Base-by-base conservation (phyloP, 371 early-diverging fungal species). In the Scutellospora calospora region DNA sequence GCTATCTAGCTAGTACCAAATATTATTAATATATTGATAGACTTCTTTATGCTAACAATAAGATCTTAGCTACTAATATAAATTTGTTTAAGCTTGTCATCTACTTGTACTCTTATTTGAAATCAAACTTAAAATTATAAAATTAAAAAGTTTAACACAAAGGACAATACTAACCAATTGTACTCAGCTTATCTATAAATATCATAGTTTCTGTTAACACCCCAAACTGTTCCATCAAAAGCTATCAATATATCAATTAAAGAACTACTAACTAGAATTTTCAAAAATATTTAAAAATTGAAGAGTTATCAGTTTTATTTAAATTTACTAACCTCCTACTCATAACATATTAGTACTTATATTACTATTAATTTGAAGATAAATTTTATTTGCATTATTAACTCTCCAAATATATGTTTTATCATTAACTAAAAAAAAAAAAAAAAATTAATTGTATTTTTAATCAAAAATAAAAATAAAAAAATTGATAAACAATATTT, bases 191-290 rank as follows among this genome's bases (percentile, higher is more conserved):
- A 74, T 74, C 33, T 31, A 52, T 31, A 54, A n/a, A 74, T 68
- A n/a, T 68, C 29, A 38, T 74, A 35, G 20, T 54, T 38, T 14
- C 33, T 31, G 18, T 35, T 57, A 29, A 74, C 22, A 11, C 74
- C 74, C 74, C 74, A 74, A n/a, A 52, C n/a, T 16, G 74, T 74
- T 41, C 74, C 74, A 54, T 74, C 74, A n/a, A 55, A 52, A 16
- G 57, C 55, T 54, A 57, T 55, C 16, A 55, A 55, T 12, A 74
- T 55, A 54, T 68, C 25, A 41, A 22, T 22, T 14, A 68, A 38
- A 35, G 14, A 5, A 68, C 41, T 41, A 8, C 9, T 6, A 68
- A 14, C 69, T 65, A 63, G 20, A 31, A 31, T 3, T 45, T 65
- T 27, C 14, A 33, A 31, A 18, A 63, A 63, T 31, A 14, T 16